Base-by-base conservation (phyloP, 2,329 filamentous ascomycete species). In the Cylindrodendrum hubeiense region DNA sequence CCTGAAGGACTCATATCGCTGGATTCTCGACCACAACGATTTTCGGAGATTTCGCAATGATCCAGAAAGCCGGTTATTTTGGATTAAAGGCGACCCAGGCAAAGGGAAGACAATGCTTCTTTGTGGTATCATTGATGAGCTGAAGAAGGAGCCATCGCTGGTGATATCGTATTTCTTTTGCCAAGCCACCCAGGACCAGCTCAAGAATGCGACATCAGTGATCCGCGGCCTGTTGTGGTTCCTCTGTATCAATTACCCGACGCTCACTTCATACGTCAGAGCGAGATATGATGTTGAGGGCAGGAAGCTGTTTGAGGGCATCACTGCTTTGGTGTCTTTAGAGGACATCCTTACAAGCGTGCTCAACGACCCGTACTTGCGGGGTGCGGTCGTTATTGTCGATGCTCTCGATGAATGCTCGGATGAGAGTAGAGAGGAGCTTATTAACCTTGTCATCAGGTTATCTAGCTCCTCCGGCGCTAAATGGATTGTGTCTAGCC, bases 371-470 rank as follows among this genome's bases (percentile, higher is more conserved):
- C 6, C 57, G 3, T 17, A 70, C 9, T 1, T 65, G 3, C 4
- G 37, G 6, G 65, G 13, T 0, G 75, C 73, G 0, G 76, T 76
- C 64, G 55, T 87, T 5, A 63, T 85, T 13, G 71, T 87, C 46
- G 82, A 86, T 70, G 83, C 82, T 1, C 79, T 86, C 1, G 83
- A 87, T 60, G 83, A 86, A 68, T 85, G 81, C 37, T 66, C 53
- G 9, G 47, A 43, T 6, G 76, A 71, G 26, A 63, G 3, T 69
- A 21, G 24, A 54, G 0, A 49, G 1, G 44, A 75, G 41, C 79
- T 85, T 4, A 70, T 85, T 13, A 49, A 77, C 0, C 65, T 69
- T 15, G 54, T 74, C 30, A 0, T 74, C 68, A 13, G 59, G 3
- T 12, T 39, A 3, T 61, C 46, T 1, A 8, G 15, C 1, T 22